These are phyloP conservation scores for Candolleomyces efflorescens DNA, from an alignment of 768 basidiomycete genomes.

Conservation along the genomic window DNA sequence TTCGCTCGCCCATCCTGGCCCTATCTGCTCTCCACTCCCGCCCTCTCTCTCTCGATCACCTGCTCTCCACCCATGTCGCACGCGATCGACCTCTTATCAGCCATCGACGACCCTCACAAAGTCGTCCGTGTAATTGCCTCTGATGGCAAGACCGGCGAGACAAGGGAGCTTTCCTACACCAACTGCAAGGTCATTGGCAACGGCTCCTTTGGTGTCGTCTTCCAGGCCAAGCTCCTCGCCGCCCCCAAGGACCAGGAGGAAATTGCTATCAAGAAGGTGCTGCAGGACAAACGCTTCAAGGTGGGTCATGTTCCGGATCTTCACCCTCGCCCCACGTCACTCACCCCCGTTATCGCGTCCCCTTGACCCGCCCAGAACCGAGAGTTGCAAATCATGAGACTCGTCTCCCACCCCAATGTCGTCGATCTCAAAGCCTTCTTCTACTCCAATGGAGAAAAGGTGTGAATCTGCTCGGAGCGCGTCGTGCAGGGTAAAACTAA, in stretches of 20 bases:
- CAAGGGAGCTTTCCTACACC: slow-evolving; percentile 87
- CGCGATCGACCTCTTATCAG: slow-evolving; percentile 32
- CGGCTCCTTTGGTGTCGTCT: slow-evolving; percentile 98
- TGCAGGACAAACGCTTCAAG: slow-evolving; percentile 99
- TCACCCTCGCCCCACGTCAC: slow-evolving; percentile 7
- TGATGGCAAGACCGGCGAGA: slow-evolving; percentile 90
- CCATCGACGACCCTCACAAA: slow-evolving; percentile 94
- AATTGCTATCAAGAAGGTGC: slow-evolving; percentile 99
- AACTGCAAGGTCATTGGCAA: slow-evolving; percentile 99
- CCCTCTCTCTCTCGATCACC: slow-evolving; percentile 25
- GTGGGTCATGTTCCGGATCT: slow-evolving; percentile 40
- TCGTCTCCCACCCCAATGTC: slow-evolving; percentile 95
- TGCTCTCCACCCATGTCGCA: slow-evolving; percentile 29
- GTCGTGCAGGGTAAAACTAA: slow-evolving; percentile 8
- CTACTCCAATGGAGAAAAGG: slow-evolving; percentile 99
- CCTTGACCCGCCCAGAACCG: slow-evolving; percentile 66
- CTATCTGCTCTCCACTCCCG: slow-evolving; percentile 11
- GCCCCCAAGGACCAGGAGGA: slow-evolving; percentile 67
- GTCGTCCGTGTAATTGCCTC: slow-evolving; percentile 93
- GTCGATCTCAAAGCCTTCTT: slow-evolving; percentile 98
- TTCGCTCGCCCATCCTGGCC: slow-evolving; percentile 9
- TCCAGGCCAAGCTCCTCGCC: slow-evolving; percentile 84
- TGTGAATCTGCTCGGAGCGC: slow-evolving; percentile 10
- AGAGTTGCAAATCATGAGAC: slow-evolving; percentile 98
- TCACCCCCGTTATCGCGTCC: slow-evolving; percentile 4